Evolutionary conservation across 1,284 basidiomycete species (phyloP), one percentile per base, ranked within the genome.

Genomic region (Puccinia triticina): DNA sequence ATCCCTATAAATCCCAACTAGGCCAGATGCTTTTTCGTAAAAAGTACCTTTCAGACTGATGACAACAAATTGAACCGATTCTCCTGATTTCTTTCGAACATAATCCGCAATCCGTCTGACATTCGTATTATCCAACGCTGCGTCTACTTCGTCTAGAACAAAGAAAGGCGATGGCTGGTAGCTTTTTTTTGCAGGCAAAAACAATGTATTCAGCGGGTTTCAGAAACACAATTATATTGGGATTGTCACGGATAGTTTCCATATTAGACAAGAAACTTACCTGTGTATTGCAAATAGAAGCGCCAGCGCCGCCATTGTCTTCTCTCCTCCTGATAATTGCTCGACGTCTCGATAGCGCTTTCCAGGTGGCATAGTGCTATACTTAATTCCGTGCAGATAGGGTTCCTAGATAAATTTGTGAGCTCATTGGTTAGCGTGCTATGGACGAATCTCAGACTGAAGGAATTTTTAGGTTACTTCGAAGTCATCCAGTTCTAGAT

Each of bases 341-440:
- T 98, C 96, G 93, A 99, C 99, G 87, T 99, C 97, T 84, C 96
- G 91, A 90, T 99, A 99, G 8, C 95, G 93, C 87, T 99, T 99
- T 92, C 98, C 96, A 0, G 96, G 96, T 0, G 96, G 96, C 94
- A 99, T 99, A 0, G 96, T 95, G 87, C 98, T 96, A 87, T 98
- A 99, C 87, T 96, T 97, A 88, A 99, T 94, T 82, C 96, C 97
- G 40, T 92, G 93, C 34, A 91, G 90, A 85, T 99, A 99, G 0
- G 97, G 97, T 89, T 99, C 97, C 93, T 97, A 83, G 29, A 83
- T 10, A 21, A n/a, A 12, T 29, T 26, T 18, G 29, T 11, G 61
- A 61, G 55, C 4, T 10, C 23, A 75, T 67, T n/a, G n/a, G n/a
- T n/a, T 29, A 77, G 29, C 67, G 21, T 55, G 29, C 7, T 21